Percentiles rank a stretch among this genome's conserved stretches.
Evolutionary conservation across 768 basidiomycete species (phyloP).

Genomic region (Collybiopsis confluens): DNA sequence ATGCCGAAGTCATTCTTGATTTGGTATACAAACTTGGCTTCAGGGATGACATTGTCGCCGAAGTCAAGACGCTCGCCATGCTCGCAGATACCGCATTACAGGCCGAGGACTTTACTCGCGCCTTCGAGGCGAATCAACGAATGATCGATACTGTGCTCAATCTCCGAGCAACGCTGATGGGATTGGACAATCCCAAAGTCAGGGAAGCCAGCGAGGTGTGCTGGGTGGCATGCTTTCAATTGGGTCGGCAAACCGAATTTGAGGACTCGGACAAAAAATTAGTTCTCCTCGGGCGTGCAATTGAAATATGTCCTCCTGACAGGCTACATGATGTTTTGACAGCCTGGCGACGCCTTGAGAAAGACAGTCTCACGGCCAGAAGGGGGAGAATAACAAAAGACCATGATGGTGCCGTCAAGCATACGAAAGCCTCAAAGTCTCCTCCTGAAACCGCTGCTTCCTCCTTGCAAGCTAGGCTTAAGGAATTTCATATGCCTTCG

Average conservation of each 20-base stretch:
- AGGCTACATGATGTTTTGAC: slow-evolving; percentile 72
- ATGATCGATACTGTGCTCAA: slow-evolving; percentile 65
- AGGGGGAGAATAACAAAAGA: slow-evolving; percentile 34
- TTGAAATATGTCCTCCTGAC: slow-evolving; percentile 84
- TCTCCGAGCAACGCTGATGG: slow-evolving; percentile 33
- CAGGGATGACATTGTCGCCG: slow-evolving; percentile 65
- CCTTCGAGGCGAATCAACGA: slow-evolving; percentile 64
- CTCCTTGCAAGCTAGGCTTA: slow-evolving; percentile 58
- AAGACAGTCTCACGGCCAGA: slow-evolving; percentile 51
- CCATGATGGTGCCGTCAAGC: slow-evolving; percentile 14
- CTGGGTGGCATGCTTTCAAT: slow-evolving; percentile 87
- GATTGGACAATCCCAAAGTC: slow-evolving; percentile 34
- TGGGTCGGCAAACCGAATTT: slow-evolving; percentile 81
- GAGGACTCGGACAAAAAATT: slow-evolving; percentile 63
- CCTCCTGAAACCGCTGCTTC: slow-evolving; percentile 32
- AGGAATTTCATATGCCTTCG: slow-evolving; percentile 64
- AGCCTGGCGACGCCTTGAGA: slow-evolving; percentile 74
- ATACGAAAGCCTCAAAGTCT: slow-evolving; percentile 9
- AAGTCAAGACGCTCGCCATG: slow-evolving; percentile 86
- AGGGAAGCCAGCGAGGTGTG: slow-evolving; percentile 74
- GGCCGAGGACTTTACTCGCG: slow-evolving; percentile 71
- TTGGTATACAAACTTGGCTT: slow-evolving; percentile 86
- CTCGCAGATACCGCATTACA: slow-evolving; percentile 83
- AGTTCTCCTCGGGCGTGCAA: slow-evolving; percentile 69
- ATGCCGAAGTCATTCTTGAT: slow-evolving; percentile 88